Conservation (phyloP, 441 rosid species). For the Manihot esculenta region DNA sequence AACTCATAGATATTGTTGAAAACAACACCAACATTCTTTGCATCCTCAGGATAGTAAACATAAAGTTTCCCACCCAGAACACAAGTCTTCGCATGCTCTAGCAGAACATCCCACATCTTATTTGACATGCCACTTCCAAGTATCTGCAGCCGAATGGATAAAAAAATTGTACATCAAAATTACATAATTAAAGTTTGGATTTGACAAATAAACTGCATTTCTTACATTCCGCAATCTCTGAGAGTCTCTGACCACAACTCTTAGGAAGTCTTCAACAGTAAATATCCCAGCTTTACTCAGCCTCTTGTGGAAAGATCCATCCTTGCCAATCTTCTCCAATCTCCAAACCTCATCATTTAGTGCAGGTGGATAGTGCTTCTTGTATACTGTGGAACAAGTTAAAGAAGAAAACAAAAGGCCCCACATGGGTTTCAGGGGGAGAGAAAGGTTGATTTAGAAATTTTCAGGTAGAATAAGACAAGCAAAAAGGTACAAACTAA, state of each 20-base stretch:
- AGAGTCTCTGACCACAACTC: conserved; percentile 68
- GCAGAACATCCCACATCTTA: conserved; percentile 90
- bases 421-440: background rate
- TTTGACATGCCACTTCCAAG: conserved; percentile 98
- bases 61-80: conserved; percentile 71
- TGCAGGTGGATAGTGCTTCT: conserved; percentile 93
- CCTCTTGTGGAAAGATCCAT: conserved; percentile 92
- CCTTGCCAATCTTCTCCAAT: conserved; percentile 91
- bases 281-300: conserved; percentile 58
- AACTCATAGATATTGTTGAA: conserved; percentile 80
- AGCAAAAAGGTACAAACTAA: background rate
- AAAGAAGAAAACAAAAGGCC: background rate
- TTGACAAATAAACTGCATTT: conserved; percentile 22
- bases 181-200: too few species aligned
- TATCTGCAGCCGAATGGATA: conserved; percentile 46
- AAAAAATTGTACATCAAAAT: too few species aligned
- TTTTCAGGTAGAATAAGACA: background rate
- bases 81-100: conserved; percentile 89
- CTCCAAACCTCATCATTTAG: conserved; percentile 87
- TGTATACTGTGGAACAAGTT: conserved; percentile 54
- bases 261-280: conserved; percentile 71
- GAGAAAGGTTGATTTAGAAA: conserved; percentile 6
- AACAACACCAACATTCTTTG: conserved; percentile 61
- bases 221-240: conserved; percentile 76
- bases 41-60: conserved; percentile 75